Evolutionary conservation across 176 grass and related monocot species (phyloP), one percentile per base, ranked within the genome.

Genomic region (Raddia guianensis): DNA sequence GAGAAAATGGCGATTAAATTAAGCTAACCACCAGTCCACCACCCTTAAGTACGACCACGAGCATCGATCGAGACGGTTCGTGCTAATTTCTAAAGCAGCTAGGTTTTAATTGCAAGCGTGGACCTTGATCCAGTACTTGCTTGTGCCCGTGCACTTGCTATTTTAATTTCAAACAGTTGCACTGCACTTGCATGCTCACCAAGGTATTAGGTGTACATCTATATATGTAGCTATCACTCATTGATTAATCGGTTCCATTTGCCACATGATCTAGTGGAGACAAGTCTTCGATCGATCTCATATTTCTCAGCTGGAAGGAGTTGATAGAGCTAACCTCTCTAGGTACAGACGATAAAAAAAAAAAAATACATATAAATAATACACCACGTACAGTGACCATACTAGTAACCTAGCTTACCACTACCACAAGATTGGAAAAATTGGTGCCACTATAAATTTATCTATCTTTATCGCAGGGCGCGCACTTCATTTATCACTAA

Each of bases 51-150:
- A 27, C 37, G 3, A 27, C 1, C 9, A 42, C 12, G 74, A 12
- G 12, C 16, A 63, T 15, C 57, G 57, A 63, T 63, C 57, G 45
- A 62, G 13, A 62, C 43, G 53, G 20, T 11, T 45, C 72, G 35
- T 78, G 61, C 49, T 66, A 6, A 34, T 63, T 77, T 64, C 59
- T 37, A 35, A 65, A 37, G 57, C 57, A 9, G 47, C 12, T 34
- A 19, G 61, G 33, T 78, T 66, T 74, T 78, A 66, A 66, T 78
- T 66, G 61, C 76, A 66, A 66, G 48, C 49, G 76, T 78, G 76
- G 76, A 78, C 76, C 76, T 53, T 78, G 60, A 66, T 78, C 13
- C 59, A 62, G n/a, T 56, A 42, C 55, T 76, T 45, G 58, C 57
- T 35, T 33, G 27, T 27, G 27, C 27, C 27, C 27, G 27, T 1